These are phyloP conservation scores for Boechera retrofracta DNA, from an alignment of 345 rosid species.

Conservation along the genomic window DNA sequence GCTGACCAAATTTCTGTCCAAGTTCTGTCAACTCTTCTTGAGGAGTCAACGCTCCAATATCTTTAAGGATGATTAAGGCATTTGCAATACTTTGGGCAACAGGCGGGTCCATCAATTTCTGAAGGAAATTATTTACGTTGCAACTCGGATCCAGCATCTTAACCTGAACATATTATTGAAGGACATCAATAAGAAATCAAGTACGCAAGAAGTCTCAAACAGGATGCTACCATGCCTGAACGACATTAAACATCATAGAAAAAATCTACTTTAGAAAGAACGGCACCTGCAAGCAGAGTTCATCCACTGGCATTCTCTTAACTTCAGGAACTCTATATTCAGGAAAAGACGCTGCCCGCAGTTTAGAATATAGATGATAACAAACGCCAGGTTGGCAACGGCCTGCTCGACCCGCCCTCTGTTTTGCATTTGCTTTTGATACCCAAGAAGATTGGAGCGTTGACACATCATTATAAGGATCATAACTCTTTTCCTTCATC, in stretches of 20 bases:
- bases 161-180: conserved; percentile 56
- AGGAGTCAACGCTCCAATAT: conserved; percentile 80
- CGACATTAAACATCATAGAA: neutral
- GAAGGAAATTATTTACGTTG: conserved; percentile 66
- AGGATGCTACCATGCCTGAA: conserved; percentile 22
- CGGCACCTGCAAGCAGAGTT: conserved; percentile 90
- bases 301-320: conserved; percentile 90
- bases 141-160: conserved; percentile 79
- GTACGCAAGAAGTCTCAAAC: conserved; percentile 25
- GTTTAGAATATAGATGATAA: conserved; percentile 89
- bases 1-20: conserved; percentile 82
- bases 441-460: conserved; percentile 94
- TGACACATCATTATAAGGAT: conserved; percentile 83
- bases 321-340: conserved; percentile 92
- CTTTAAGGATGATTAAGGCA: conserved; percentile 73
- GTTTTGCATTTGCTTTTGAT: conserved; percentile 97
- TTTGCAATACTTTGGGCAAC: conserved; percentile 67
- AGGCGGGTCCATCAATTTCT: conserved; percentile 92
- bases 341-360: conserved; percentile 73
- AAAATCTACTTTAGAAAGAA: conserved; percentile 12
- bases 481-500: conserved; percentile 97
- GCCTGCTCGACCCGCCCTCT: conserved; percentile 96
- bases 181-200: conserved; percentile 32
- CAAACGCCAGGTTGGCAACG: conserved; percentile 95
- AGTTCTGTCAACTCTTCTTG: conserved; percentile 87